Evolutionary conservation across 352 stramenopile genomes (phyloP).

Genomic region (Phytophthora parvispora): DNA sequence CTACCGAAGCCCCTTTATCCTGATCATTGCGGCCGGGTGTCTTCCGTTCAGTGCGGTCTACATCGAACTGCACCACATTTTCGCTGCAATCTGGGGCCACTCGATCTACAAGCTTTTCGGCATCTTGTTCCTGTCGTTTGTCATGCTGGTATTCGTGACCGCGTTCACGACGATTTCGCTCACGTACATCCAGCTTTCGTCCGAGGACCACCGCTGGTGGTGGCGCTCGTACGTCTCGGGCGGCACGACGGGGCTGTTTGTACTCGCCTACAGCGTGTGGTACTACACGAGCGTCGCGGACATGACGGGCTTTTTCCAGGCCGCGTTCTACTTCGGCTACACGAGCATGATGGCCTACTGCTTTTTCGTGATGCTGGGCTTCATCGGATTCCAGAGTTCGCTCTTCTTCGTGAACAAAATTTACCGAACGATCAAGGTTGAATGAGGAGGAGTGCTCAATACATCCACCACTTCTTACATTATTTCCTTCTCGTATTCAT

Average conservation of each 20-base stretch:
- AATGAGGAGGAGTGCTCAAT: constrained; percentile 64
- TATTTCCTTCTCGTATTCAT: too few relatives aligned
- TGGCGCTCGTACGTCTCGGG: constrained; percentile 97
- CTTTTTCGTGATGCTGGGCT: constrained; percentile 98
- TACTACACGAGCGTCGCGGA: constrained; percentile 96
- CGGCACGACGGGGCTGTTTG: constrained; percentile 96
- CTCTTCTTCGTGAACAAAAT: constrained; percentile 98
- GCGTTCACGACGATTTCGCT: constrained; percentile 98
- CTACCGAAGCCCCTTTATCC: constrained; percentile 86
- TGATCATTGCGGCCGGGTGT: constrained; percentile 96
- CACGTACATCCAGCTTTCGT: constrained; percentile 98
- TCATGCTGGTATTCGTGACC: constrained; percentile 97
- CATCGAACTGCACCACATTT: constrained; percentile 99
- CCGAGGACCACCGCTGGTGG: constrained; percentile 98
- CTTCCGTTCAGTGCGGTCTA: constrained; percentile 98
- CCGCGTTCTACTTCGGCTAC: constrained; percentile 99
- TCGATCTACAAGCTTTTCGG: constrained; percentile 99
- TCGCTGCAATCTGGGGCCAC: constrained; percentile 98
- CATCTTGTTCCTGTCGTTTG: constrained; percentile 97
- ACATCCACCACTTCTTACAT: too few relatives aligned
- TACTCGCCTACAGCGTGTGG: constrained; percentile 97
- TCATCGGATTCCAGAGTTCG: constrained; percentile 96
- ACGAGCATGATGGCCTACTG: constrained; percentile 97
- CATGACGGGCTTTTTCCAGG: constrained; percentile 97
- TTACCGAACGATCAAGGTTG: constrained; percentile 97